Base-by-base conservation (phyloP, 768 basidiomycete species). In the Hygrophoropsis aurantiaca region DNA sequence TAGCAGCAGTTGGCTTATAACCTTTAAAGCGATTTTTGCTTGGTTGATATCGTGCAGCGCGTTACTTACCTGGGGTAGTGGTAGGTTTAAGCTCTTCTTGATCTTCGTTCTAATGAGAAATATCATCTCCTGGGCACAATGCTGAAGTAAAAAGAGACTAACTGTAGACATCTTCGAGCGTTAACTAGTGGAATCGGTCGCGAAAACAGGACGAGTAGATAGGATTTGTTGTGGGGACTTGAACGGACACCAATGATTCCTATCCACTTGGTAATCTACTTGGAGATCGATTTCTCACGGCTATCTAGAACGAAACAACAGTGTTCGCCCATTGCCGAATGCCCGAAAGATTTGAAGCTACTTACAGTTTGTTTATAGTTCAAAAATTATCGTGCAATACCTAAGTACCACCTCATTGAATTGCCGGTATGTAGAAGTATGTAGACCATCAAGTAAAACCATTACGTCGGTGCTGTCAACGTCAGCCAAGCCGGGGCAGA, bases 211-310 rank as follows among this genome's bases (percentile, higher is more conserved):
- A 46, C 51, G 39, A 46, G 44, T 46, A 58, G 54, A 33, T 27
- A 36, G 51, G 45, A 32, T 40, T 40, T 35, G 21, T 53, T 45
- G 56, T 58, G 40, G 52, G 56, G 43, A 51, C 45, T 49, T 46
- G 40, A 39, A 9, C 18, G 15, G 56, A 40, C 51, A 49, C 42
- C 40, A 43, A 36, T 9, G 46, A 26, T 20, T 45, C 37, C 40
- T 38, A 47, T 25, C 25, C 13, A 11, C 16, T 45, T 52, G 62
- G 48, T 54, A 39, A 62, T 64, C 48, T 46, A 52, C 46, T 52
- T 42, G 62, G 59, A 69, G 65, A 82, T 82, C 79, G 83, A 85
- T 86, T 84, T 87, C 83, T 59, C 84, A 87, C 84, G 82, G 61
- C 51, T 49, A n/a, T 47, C 51, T 58, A 49, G 23, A 26, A n/a